Base-by-base conservation (phyloP, 2,329 filamentous ascomycete genomes). In the Talaromyces albobiverticillius region DNA sequence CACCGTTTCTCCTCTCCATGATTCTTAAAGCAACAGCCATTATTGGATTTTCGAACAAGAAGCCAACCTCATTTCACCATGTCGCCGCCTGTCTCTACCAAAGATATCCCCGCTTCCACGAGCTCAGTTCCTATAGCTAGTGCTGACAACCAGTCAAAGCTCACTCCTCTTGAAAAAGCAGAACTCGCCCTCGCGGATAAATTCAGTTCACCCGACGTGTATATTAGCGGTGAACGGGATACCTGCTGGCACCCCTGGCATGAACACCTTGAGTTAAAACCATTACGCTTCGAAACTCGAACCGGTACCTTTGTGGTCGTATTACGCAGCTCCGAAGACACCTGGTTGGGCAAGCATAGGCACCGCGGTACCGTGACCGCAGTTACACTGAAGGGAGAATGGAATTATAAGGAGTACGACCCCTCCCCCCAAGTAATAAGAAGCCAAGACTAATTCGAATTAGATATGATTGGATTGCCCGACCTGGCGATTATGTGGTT, bases 281-380 rank as follows among this genome's bases (percentile, higher is more conserved):
- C 61, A n/a, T 48, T 61, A 8, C 60, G 61, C 23, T 64, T 64
- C 50, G 60, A 64, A 42, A 60, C 59, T 31, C 47, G 60, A 18
- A 58, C 45, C 4, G 61, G 60, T 13, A 59, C 56, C 29, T 63
- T 57, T 42, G 61, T 62, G 3, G 58, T 60, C 26, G 59, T 53
- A 7, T 47, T 63, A 4, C 54, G 58, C 48, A 60, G 57, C 14
- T 53, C 55, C 20, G 52, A 54, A n/a, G 51, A 59, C 16, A 57
- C 60, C 6, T 57, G 57, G 59, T 47, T 63, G 3, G 61, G 61
- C 7, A 62, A 62, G 46, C 61, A 63, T 48, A 57, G 61, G 11
- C 61, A 63, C 49, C 53, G 61, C 7, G 60, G 61, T 20, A 53
- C 48, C 22, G 61, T 63, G 20, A 60, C 53, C 22, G 61, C 61